phyloP scores from a whole-genome alignment of 2,329 filamentous ascomycete species.

The Aspergillaceae sp. region DNA sequence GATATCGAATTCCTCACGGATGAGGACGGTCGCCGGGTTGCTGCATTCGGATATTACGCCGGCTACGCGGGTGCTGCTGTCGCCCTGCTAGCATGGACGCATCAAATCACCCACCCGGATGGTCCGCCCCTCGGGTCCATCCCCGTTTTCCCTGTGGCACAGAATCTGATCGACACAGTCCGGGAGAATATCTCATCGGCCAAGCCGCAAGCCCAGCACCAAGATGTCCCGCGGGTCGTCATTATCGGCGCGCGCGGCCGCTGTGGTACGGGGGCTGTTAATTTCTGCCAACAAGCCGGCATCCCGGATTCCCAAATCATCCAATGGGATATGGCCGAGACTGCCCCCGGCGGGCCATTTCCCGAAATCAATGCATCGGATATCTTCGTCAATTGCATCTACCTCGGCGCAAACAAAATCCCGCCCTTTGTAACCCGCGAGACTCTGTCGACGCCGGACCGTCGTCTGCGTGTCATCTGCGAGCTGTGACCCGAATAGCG shows the following conservation, averaged over 20 bases:
- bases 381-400: not conserved
- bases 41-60: not conserved
- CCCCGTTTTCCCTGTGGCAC: not conserved
- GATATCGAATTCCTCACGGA: not conserved
- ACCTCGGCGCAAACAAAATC: not conserved
- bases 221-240: not conserved
- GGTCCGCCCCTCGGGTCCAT: not conserved
- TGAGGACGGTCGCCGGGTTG: not conserved
- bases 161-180: not conserved
- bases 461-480: not conserved
- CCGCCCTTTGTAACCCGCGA: not conserved
- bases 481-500: not conserved
- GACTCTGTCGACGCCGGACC: not conserved
- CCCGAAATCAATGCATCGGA: not conserved
- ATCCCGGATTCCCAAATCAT: not conserved
- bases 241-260: not conserved
- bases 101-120: not conserved
- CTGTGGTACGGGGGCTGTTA: not conserved
- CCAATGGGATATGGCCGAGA: not conserved
- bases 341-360: not conserved
- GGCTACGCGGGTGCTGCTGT: not conserved
- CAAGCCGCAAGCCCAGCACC: not conserved
- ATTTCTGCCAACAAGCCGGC: not conserved
- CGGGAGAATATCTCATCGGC: not conserved
- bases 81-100: not conserved